Evolutionary conservation across 2,329 filamentous ascomycete genomes (phyloP).

Genomic region (Microthyrium microscopicum): DNA sequence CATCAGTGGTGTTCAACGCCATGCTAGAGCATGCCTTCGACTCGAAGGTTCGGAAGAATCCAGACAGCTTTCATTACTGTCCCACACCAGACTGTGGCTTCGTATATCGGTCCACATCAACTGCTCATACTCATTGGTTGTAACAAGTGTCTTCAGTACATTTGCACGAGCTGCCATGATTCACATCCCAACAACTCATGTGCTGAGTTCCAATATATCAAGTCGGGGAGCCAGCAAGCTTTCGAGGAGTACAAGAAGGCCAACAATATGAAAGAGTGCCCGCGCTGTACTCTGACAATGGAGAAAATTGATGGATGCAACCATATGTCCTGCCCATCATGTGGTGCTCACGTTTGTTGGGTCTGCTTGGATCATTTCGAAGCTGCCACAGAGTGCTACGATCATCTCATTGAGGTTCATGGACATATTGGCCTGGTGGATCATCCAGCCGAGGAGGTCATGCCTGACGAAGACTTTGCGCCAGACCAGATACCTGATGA

Average conservation of each 20-base stretch:
- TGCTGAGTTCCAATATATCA: constrained; percentile 13
- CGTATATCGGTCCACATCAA: constrained; percentile 21
- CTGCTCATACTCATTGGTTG: constrained; percentile 17
- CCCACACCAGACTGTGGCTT: constrained; percentile 27
- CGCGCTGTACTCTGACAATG: constrained; percentile 21
- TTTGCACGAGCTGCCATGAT: constrained; percentile 12
- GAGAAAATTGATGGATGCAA: constrained; percentile 31
- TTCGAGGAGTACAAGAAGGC: constrained; percentile 10
- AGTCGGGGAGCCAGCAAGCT: constrained; percentile 11
- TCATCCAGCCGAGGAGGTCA: too few species aligned
- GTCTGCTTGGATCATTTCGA: constrained; percentile 25
- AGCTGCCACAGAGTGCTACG: constrained; percentile 8
- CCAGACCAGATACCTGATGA: too few species aligned
- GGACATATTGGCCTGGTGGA: constrained; percentile 9
- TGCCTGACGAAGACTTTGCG: too few species aligned
- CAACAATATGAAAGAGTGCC: constrained; percentile 13
- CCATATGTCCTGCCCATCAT: constrained; percentile 28
- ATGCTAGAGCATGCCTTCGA: constrained; percentile 23
- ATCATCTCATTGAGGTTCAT: constrained; percentile 10
- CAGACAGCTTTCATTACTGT: constrained; percentile 22
- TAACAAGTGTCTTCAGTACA: constrained; percentile 16
- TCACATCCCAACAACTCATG: constrained; percentile 12
- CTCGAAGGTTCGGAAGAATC: constrained; percentile 19
- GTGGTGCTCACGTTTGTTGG: constrained; percentile 32
- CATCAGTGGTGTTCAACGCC: constrained; percentile 19